Conservation (phyloP, 495 filamentous ascomycete species). For the Niebla homalea region DNA sequence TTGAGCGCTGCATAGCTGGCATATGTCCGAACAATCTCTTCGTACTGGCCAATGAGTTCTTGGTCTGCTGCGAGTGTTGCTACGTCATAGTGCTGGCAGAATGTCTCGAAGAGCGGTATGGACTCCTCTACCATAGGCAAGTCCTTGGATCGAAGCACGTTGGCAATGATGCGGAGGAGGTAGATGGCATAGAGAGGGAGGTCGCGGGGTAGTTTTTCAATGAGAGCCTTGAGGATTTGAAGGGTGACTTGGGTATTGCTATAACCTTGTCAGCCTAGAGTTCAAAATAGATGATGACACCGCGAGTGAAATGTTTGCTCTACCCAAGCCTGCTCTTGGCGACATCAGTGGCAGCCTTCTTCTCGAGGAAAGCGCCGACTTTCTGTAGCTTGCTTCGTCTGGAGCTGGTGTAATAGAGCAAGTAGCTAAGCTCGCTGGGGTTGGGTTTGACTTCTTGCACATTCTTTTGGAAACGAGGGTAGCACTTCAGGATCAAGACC, state of each 20-base stretch:
- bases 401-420: slow-evolving; percentile 89
- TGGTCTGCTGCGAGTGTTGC: slow-evolving; percentile 68
- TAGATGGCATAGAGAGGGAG: slow-evolving; percentile 73
- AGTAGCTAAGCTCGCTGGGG: slow-evolving; percentile 84
- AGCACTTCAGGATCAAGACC: slow-evolving; percentile 85
- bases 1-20: slow-evolving; percentile 54
- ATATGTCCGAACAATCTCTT: slow-evolving; percentile 62
- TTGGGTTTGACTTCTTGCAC: slow-evolving; percentile 85
- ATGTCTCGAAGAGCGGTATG: slow-evolving; percentile 66
- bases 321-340: slow-evolving; percentile 70
- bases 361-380: slow-evolving; percentile 80
- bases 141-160: slow-evolving; percentile 64
- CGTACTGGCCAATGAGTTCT: slow-evolving; percentile 68
- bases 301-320: slow-evolving; percentile 20
- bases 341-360: slow-evolving; percentile 77
- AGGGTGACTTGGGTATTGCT: slow-evolving; percentile 91
- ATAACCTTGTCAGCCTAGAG: slow-evolving; percentile 1
- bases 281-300: neutral
- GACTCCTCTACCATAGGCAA: slow-evolving; percentile 83
- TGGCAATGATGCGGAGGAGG: slow-evolving; percentile 64
- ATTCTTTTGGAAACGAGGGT: slow-evolving; percentile 77
- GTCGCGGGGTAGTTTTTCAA: slow-evolving; percentile 83
- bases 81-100: slow-evolving; percentile 69
- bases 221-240: slow-evolving; percentile 72
- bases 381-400: slow-evolving; percentile 88